Conservation (phyloP, 495 filamentous ascomycete genomes). For the Penicillium coprophilum region DNA sequence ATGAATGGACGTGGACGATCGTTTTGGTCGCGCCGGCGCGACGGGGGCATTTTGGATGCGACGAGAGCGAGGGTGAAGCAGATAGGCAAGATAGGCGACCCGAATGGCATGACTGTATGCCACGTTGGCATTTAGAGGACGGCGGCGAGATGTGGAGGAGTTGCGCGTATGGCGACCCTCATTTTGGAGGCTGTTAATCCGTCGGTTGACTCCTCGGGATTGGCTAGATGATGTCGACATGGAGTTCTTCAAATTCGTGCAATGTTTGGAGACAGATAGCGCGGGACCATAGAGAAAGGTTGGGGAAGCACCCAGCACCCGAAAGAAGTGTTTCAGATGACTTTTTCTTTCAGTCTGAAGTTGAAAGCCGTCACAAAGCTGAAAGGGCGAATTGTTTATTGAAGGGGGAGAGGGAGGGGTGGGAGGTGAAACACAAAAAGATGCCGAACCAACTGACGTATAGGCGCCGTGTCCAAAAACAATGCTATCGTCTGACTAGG, state of each 20-base stretch:
- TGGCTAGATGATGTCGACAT: constrained; percentile 58
- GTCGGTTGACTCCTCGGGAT: constrained; percentile 54
- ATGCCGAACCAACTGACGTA: constrained; percentile 26
- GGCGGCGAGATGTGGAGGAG: constrained; percentile 50
- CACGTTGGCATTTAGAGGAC: constrained; percentile 61
- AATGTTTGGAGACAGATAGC: constrained; percentile 26
- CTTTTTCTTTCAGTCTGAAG: constrained; percentile 2
- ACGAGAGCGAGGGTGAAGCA: constrained; percentile 86
- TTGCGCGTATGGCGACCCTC: constrained; percentile 52
- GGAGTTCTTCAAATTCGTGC: constrained; percentile 28
- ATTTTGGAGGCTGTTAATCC: constrained; percentile 57
- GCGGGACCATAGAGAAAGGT: constrained; percentile 40
- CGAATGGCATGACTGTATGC: constrained; percentile 89
- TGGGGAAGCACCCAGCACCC: constrained; percentile 29
- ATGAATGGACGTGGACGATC: constrained; percentile 69
- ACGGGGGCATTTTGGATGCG: constrained; percentile 77
- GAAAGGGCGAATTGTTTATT: constrained; percentile 22
- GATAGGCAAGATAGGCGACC: constrained; percentile 87
- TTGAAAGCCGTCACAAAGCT: constrained; percentile 11
- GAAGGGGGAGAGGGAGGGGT: constrained; percentile 18
- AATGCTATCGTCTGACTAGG: constrained; percentile 7
- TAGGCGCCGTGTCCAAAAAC: constrained; percentile 25
- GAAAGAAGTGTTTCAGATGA: constrained; percentile 7
- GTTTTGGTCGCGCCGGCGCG: constrained; percentile 57
- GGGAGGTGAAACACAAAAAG: constrained; percentile 29